phyloP scores from a whole-genome alignment of 768 basidiomycete genomes.

The Mycena crocata region DNA sequence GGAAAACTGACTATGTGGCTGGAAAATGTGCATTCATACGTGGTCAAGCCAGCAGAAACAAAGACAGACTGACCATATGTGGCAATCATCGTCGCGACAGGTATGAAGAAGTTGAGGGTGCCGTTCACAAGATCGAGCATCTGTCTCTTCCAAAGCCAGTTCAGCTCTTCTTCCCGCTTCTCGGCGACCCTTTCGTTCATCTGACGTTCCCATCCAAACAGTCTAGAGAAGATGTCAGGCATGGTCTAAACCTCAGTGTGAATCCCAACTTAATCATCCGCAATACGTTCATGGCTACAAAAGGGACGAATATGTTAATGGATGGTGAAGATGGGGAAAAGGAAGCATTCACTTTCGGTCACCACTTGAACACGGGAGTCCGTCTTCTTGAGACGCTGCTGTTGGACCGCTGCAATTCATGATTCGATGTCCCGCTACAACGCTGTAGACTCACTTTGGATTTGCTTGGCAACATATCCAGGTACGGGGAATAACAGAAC shows the following conservation, averaged over 20 bases:
- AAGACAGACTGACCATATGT: slow-evolving; percentile 57
- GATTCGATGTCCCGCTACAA: neutral
- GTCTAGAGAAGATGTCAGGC: slow-evolving; percentile 12
- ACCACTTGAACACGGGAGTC: slow-evolving; percentile 73
- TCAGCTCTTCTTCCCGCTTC: slow-evolving; percentile 72
- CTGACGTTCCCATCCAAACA: slow-evolving; percentile 76
- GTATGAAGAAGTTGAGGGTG: slow-evolving; percentile 63
- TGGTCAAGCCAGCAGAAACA: neutral
- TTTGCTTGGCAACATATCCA: slow-evolving; percentile 61
- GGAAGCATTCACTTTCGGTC: slow-evolving; percentile 62
- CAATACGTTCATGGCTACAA: slow-evolving; percentile 64
- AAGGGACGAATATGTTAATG: slow-evolving; percentile 37
- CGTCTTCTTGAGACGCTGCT: slow-evolving; percentile 64
- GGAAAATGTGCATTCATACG: neutral
- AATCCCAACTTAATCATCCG: slow-evolving; percentile 68
- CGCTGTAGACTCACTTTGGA: slow-evolving; percentile 45
- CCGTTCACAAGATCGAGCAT: slow-evolving; percentile 62
- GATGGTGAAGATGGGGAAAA: slow-evolving; percentile 32
- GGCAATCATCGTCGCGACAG: slow-evolving; percentile 72
- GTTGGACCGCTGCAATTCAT: slow-evolving; percentile 49
- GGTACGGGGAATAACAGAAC: slow-evolving; percentile 63
- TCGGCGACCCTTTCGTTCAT: slow-evolving; percentile 65
- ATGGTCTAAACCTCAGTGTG: neutral
- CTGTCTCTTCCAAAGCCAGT: slow-evolving; percentile 59
- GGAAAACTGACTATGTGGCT: slow-evolving; percentile 29